Base-by-base conservation (phyloP, 2,329 filamentous ascomycete genomes). In the Neobulgaria alba region DNA sequence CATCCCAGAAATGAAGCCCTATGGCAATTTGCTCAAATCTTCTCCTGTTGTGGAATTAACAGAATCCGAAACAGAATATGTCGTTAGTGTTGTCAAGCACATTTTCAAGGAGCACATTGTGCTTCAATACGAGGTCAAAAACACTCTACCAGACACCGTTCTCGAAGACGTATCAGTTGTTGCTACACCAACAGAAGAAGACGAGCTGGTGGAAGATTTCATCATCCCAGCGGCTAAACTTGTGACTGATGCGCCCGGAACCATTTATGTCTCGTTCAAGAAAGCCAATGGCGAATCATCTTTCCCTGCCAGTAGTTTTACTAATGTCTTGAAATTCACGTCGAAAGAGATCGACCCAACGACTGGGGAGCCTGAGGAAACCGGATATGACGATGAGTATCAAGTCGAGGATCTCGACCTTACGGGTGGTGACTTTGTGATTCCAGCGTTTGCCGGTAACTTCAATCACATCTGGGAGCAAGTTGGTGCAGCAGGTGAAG, bases 41-140 rank as follows among this genome's bases (percentile, higher is more conserved):
- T 94, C 87, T 44, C 66, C 77, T 18, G 67, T 84, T 36, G 77
- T 94, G 52, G 90, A 95, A 64, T 79, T 98, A 48, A 96, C 92
- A 14, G 92, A 98, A 63, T 86, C 87, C 39, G 92, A 96, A 66
- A 96, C 90, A 15, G 92, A 98, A 64, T 98, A 98, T 56, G 88
- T 95, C 37, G 92, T 98, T 46, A 80, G 76, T 26, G 81, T 92
- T 16, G 77, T 95, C 64, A 98, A 98, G 71, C 92, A 98, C 61
- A 79, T 98, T 57, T 98, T 95, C 79, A 94, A 94, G 67, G 86
- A 95, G 61, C 86, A 96, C 59, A 72, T 98, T 58, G 90, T 98
- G 23, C 69, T 98, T 40, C 92, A 98, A 60, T 98, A 92, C 63
- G 86, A 96, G 60, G 80, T 98, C 63, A 96, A 94, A 73, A 98